Base-by-base conservation (phyloP, 768 basidiomycete genomes). In the Coprinopsis sp. region DNA sequence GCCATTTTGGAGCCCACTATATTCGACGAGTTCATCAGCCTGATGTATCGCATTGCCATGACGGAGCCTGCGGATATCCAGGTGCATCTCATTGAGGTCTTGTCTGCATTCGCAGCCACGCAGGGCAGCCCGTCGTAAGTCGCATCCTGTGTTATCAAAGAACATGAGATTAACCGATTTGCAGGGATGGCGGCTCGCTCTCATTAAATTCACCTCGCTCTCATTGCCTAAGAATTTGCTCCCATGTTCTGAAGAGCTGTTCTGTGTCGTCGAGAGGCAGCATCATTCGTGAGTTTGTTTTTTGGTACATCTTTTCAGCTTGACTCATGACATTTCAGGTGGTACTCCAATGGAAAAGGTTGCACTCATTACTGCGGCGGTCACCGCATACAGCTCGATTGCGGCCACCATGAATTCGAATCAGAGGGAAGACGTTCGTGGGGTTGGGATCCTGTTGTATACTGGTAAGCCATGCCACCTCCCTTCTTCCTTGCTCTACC, bases 1-100 rank as follows among this genome's bases (percentile, higher is more conserved):
- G 88, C 85, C 0, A 76, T 97, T 27, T 71, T 87, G 48, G 87
- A 94, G 30, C 82, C 85, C 2, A 75, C 82, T 0, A 79, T 91
- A 22, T 95, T 95, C 58, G 90, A 92, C 37, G 95, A 99, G 64
- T 81, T 98, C 34, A 79, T 86, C 54, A 84, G 84, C 37, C 69
- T 97, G 3, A 91, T 84, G 60, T 92, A 95, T 59, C 80, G 95
- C 4, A 81, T 97, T 65, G 90, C 86, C 0, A 81, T 97, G 76
- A 88, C 87, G 0, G 93, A 95, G 58, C 70, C 82, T 0, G 81
- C 89, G 1, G 67, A 57, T 0, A 76, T 91, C 24, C 87, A 92
- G 56, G 67, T 78, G 0, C 77, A 85, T 45, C 73, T 97, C 18
- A 68, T 90, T 2, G 84, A 87, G 51, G 78, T 87, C 30, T 62